These are phyloP conservation scores for Hypoxylon sp. DNA, from an alignment of 2,329 filamentous ascomycete genomes.

Conservation along the genomic window DNA sequence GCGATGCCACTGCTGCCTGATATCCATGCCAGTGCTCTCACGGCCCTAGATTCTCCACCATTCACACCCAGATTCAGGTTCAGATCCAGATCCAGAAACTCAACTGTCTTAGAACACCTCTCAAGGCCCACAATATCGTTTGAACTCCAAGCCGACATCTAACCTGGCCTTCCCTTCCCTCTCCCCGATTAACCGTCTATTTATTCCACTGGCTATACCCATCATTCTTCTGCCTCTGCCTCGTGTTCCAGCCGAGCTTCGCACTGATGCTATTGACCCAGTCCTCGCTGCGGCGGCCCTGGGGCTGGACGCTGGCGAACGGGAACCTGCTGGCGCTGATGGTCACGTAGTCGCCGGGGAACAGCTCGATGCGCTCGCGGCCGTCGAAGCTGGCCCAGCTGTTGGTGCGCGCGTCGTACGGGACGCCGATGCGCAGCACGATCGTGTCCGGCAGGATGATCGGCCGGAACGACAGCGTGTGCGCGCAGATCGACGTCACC, in stretches of 20 bases:
- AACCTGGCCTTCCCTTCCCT: neutral
- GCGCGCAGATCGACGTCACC: slow-evolving; percentile 92
- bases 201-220: slow-evolving; percentile 65
- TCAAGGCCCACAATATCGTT: neutral
- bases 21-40: neutral
- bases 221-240: slow-evolving; percentile 80
- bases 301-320: slow-evolving; percentile 81
- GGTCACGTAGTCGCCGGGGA: slow-evolving; percentile 86
- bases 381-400: slow-evolving; percentile 99
- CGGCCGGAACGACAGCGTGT: slow-evolving; percentile 95
- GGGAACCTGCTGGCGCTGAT: slow-evolving; percentile 85
- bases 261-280: slow-evolving; percentile 86
- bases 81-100: neutral
- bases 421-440: slow-evolving; percentile 92
- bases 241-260: slow-evolving; percentile 85
- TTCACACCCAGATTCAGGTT: neutral
- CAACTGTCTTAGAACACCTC: slow-evolving; percentile 3
- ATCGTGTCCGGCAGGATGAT: slow-evolving; percentile 97
- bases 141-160: slow-evolving; percentile 12
- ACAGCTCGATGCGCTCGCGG: slow-evolving; percentile 84
- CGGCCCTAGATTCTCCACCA: neutral
- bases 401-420: slow-evolving; percentile 88
- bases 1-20: neutral
- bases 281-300: slow-evolving; percentile 79
- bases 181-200: neutral